Evolutionary conservation across 129 eudicot species (phyloP), one percentile per base, ranked within the genome.

Genomic region (Kitagawia praeruptora): DNA sequence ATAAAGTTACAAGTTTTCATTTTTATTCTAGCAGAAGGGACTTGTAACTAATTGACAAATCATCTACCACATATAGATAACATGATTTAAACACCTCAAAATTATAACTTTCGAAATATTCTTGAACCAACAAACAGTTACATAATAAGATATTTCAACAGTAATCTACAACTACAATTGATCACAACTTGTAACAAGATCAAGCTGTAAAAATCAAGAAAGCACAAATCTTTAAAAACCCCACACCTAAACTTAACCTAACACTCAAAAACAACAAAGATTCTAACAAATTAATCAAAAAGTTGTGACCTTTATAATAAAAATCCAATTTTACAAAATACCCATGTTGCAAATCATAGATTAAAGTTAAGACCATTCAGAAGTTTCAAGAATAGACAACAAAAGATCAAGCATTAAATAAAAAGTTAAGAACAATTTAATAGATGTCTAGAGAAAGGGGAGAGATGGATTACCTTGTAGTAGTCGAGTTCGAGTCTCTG

Each of bases 361-460:
- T 63, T 44, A 13, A 70, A 70, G 10, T 19, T 11, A 39, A 37
- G 11, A 39, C 40, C 12, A 37, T 14, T 14, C 7, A 18, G 15
- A 70, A 70, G 75, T 39, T 70, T 70, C 75, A 38, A 70, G 18
- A 31, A 70, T 8, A 69, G 63, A 19, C 63, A 70, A 39, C 75
- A 37, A 37, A 38, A 70, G 10, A 31, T 39, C 70, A 70, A 70
- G 46, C 13, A 38, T 27, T 8, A 27, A 63, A 25, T n/a, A 63
- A 14, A 61, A 58, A 25, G n/a, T 51, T 19, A 63, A 25, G 37
- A 25, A 61, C 1, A 61, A 54, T 54, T 6, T 23, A 19, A 54
- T 19, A 54, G 27, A 19, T 54, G 63, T 54, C 6, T 2, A 53
- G n/a, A 53, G 63, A 54, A 54, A 21, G 25, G 25, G 63, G 63